Base-by-base conservation (phyloP, 805 yeast genomes). In the Lachancea cidri region DNA sequence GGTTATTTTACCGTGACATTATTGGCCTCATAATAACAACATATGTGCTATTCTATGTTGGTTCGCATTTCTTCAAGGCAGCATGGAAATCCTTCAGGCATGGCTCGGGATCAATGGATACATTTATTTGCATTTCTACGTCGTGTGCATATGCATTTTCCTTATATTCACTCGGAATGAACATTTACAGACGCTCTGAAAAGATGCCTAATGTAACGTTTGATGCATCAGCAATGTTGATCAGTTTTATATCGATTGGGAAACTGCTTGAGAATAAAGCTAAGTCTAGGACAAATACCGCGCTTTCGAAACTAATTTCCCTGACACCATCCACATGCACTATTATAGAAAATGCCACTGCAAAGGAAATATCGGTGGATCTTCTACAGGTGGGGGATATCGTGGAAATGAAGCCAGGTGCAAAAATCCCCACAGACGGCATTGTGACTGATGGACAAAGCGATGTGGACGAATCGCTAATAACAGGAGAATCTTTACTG, bases 341-440 rank as follows among this genome's bases (percentile, higher is more conserved):
- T 0, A 78, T 89, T 18, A 66, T 85, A 6, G 73, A 72, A 29
- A 20, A 37, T 16, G 73, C 76, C 17, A 53, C 54, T 3, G 35
- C 48, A 3, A 47, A 57, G 25, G 56, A 48, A 30, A 74, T 93
- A n/a, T 70, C 83, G 20, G 77, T 87, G 18, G 96, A 87, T 50
- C 72, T 85, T 45, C 63, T 93, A 33, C 95, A 93, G 57, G 68
- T 72, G 7, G 73, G 76, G 52, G 99, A 93, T 61, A 71, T 85
- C 22, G 82, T 86, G 0, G 72, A 86, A 14, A 73, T 93, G 2
- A 70, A 79, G 35, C 95, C 98, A 0, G 98, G 98, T 8, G 81
- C 81, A 39, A 86, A 79, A 50, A 74, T 93, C 3, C 96, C 98
- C 1, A 88, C 96, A 1, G 99, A 93, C 68, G 99, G 98, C 36